A percentile compares a stretch with the other conserved stretches of the same genome.
These are phyloP conservation scores for Trapa incisa DNA, from an alignment of 345 rosid species.

Conservation along the genomic window DNA sequence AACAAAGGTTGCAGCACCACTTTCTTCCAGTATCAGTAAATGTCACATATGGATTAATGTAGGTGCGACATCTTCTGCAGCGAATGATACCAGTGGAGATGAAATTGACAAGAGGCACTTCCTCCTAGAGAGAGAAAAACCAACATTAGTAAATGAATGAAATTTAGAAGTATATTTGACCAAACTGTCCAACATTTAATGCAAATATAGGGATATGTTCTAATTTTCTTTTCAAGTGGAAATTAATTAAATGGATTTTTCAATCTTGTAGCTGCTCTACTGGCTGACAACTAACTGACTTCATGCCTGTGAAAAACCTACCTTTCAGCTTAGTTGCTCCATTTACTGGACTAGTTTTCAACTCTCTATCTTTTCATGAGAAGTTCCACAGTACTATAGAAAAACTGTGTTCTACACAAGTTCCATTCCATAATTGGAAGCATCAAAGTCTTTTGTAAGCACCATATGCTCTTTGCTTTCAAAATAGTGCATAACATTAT, in stretches of 20 bases:
- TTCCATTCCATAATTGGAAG: not conserved
- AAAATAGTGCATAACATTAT: not conserved
- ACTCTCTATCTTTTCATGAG: not conserved
- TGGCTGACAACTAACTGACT: no score
- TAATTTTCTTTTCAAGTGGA: no score
- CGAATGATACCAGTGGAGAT: slow-evolving; percentile 82
- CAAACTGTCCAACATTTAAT: no score
- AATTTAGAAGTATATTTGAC: not conserved
- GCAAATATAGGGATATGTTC: no score
- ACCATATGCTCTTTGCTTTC: not conserved
- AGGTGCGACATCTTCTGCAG: slow-evolving; percentile 96
- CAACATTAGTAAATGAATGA: slow-evolving; percentile 8
- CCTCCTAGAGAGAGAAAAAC: slow-evolving; percentile 51
- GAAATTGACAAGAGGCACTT: slow-evolving; percentile 84
- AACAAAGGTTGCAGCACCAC: slow-evolving; percentile 98
- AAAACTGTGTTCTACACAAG: not conserved
- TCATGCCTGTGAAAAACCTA: no score
- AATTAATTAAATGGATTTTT: no score
- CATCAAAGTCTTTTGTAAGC: not conserved
- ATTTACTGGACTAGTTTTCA: no score
- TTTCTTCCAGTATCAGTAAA: slow-evolving; percentile 95
- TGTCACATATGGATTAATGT: slow-evolving; percentile 82
- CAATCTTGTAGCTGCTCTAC: no score
- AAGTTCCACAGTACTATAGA: not conserved
- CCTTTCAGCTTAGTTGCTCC: no score